Evolutionary conservation across 805 yeast genomes (phyloP).

Genomic region (Barnettozyma populi): DNA sequence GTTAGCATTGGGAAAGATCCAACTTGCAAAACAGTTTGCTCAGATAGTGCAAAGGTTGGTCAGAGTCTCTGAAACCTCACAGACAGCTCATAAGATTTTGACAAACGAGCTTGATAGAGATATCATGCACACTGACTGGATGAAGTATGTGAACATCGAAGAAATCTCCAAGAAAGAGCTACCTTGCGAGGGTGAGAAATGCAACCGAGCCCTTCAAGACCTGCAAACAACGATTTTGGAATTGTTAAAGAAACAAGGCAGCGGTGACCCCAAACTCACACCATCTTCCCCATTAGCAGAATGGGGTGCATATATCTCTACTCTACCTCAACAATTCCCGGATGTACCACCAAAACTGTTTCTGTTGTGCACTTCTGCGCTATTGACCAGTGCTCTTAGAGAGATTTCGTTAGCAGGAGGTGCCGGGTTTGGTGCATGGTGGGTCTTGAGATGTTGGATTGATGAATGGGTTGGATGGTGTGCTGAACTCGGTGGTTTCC

Average conservation of each 20-base stretch:
- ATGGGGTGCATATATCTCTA: constrained; percentile 33
- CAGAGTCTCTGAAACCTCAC: constrained; percentile 48
- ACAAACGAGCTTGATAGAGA: constrained; percentile 37
- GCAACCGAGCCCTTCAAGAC: constrained; percentile 29
- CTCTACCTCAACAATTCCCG: constrained; percentile 42
- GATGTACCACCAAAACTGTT: constrained; percentile 52
- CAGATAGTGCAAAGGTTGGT: constrained; percentile 49
- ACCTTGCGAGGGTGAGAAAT: constrained; percentile 39
- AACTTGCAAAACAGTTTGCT: constrained; percentile 48
- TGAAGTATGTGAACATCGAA: constrained; percentile 38
- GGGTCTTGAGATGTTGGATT: constrained; percentile 70
- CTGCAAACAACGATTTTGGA: constrained; percentile 32
- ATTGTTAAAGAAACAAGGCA: constrained; percentile 22
- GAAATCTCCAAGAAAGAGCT: constrained; percentile 43
- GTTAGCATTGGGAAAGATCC: constrained; percentile 46
- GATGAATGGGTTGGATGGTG: constrained; percentile 68
- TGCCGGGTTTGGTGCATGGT: constrained; percentile 66
- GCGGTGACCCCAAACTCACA: constrained; percentile 5
- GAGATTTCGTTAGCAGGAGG: constrained; percentile 57
- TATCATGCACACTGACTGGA: constrained; percentile 57
- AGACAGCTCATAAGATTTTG: constrained; percentile 42
- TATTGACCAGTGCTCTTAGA: constrained; percentile 54
- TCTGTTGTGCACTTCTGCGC: constrained; percentile 44
- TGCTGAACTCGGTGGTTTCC: constrained; percentile 56
- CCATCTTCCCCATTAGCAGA: constrained; percentile 12